Evolutionary conservation across 345 rosid genomes (phyloP).

Genomic region (Kandelia obovata): DNA sequence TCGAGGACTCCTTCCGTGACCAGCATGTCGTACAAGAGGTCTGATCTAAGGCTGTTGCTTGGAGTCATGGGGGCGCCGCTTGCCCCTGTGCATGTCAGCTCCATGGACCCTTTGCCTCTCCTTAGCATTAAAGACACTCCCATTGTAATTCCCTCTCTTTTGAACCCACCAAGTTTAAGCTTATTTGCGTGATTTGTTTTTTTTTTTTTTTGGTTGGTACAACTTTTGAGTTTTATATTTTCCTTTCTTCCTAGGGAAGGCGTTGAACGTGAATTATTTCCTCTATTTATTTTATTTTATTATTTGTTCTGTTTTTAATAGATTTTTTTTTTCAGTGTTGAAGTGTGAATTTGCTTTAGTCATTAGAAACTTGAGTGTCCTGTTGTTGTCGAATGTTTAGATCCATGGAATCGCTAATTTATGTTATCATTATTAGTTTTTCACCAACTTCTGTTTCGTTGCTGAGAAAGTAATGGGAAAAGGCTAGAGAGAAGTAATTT

Average conservation of each 20-base stretch:
- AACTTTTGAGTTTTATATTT: background rate
- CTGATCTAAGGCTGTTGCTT: constrained; percentile 43
- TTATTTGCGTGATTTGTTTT: too few relatives aligned
- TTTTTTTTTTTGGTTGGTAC: background rate
- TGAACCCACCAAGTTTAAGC: background rate
- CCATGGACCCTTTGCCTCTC: constrained; percentile 47
- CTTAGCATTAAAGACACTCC: constrained; percentile 55
- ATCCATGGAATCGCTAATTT: constrained; percentile 12
- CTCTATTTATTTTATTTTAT: too few relatives aligned
- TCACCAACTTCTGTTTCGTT: constrained; percentile 20
- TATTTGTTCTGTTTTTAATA: too few relatives aligned
- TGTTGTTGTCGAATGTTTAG: background rate
- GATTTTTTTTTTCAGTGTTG: background rate
- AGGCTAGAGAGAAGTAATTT: background rate
- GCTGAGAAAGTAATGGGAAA: constrained; percentile 17
- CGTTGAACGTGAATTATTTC: too few relatives aligned
- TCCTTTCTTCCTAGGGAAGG: too few relatives aligned
- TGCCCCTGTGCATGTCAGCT: constrained; percentile 48
- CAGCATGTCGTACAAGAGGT: constrained; percentile 35
- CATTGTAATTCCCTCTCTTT: constrained; percentile 50
- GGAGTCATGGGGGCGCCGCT: constrained; percentile 51
- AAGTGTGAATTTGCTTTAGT: background rate
- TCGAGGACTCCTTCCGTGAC: constrained; percentile 28
- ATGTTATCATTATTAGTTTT: background rate
- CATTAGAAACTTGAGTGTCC: background rate